Evolutionary conservation across 179 eudicot species (phyloP).

Genomic region (Silene coronaria): DNA sequence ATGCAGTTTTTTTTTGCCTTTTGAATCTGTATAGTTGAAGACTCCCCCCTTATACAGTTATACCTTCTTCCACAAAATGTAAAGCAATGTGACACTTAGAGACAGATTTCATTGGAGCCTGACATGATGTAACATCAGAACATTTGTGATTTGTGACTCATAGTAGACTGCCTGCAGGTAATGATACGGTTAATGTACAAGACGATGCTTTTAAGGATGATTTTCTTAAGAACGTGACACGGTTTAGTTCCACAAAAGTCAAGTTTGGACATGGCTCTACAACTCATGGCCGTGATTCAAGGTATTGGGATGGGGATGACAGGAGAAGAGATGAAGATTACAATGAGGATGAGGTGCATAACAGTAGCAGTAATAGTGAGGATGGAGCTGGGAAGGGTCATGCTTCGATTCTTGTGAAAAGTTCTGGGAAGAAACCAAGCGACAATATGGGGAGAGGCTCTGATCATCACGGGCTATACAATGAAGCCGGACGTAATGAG

Average conservation of each 20-base stretch:
- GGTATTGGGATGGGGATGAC: slow-evolving; percentile 96
- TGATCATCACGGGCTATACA: slow-evolving; percentile 54
- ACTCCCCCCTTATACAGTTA: background rate
- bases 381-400: slow-evolving; percentile 39
- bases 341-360: slow-evolving; percentile 53
- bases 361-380: slow-evolving; percentile 26
- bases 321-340: slow-evolving; percentile 94
- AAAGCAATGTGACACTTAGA: background rate
- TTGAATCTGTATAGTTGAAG: background rate
- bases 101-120: background rate
- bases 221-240: slow-evolving; percentile 77
- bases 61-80: background rate
- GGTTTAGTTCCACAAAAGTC: slow-evolving; percentile 39
- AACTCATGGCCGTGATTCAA: slow-evolving; percentile 73
- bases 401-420: slow-evolving; percentile 22
- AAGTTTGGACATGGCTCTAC: slow-evolving; percentile 75
- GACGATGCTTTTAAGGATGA: slow-evolving; percentile 60
- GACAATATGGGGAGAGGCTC: slow-evolving; percentile 21
- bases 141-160: slow-evolving; percentile 16
- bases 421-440: slow-evolving; percentile 28
- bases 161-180: slow-evolving; percentile 40
- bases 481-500: slow-evolving; percentile 93
- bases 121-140: slow-evolving; percentile 1
- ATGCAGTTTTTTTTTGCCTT: background rate
- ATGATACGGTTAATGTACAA: slow-evolving; percentile 28